Evolutionary conservation across 2,329 filamentous ascomycete species (phyloP), one percentile per base, ranked within the genome.

Genomic region (Knufia petricola): DNA sequence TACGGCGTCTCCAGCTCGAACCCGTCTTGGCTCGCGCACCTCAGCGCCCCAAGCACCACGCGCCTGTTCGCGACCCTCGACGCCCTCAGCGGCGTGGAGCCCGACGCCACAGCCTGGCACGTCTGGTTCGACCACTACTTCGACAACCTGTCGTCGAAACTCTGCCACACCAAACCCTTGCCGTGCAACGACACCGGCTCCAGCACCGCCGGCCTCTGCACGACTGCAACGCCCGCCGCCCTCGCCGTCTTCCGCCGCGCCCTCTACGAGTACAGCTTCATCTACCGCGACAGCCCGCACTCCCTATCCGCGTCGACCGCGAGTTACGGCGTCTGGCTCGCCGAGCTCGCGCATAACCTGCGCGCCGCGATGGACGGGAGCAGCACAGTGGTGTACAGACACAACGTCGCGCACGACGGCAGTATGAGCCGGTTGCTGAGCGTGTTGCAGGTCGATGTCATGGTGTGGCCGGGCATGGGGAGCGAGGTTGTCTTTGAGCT

Each of bases 401-500:
- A 92, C 60, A 89, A 90, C 54, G 74, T 92, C 31, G 86, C 85
- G 2, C 86, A 94, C 58, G 87, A 92, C 58, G 87, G 86, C 2
- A 82, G 78, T 2, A 60, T 89, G 4, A 79, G 82, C 9, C 68
- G 79, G 2, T 59, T 90, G 4, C 68, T 92, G 19, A 78, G 78
- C 2, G 74, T 89, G 13, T 61, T 92, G 59, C 85, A 90, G 66
- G 60, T 84, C 1, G 81, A 87, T 19, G 63, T 71, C 46, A 90
- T 90, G 85, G 79, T 87, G 1, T 90, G 85, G 85, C 85, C 85
- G 0, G 85, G 85, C 0, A 88, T 90, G 85, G 85, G 85, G 0
- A 72, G 78, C 8, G 85, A 90, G 66, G 72, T 90, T 0, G 77
- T 88, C 0, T 87, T 89, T 61, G 85, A 90, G 67, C 61, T 89